Base-by-base conservation (phyloP, 1,284 basidiomycete genomes). In the Moniliella sp. region DNA sequence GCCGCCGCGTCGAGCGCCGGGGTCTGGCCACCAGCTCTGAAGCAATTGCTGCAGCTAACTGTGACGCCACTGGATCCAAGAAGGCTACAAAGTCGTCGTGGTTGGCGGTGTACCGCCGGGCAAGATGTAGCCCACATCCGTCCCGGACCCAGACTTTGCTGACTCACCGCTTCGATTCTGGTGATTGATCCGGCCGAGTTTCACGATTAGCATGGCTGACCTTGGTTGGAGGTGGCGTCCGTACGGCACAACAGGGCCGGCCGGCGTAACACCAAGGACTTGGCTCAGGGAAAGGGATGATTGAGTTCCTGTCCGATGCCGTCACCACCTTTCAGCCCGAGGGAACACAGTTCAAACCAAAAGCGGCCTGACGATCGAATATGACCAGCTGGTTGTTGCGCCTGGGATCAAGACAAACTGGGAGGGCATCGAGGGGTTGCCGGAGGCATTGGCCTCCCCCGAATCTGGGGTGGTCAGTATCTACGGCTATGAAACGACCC, bases 161-260 rank as follows among this genome's bases (percentile, higher is more conserved):
- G 16, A 30, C 42, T 30, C 12, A 12, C n/a, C 26, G 40, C 38
- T 35, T 41, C 50, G 42, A 46, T 56, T 29, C 48, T 48, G 18
- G 35, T 56, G 31, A 39, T 54, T 13, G 50, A 56, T 31, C 43
- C 48, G 12, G 43, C 46, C 21, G 31, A 43, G 15, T 46, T 31
- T 30, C 52, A 56, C 34, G 36, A 56, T 44, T 56, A 56, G 29
- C 52, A 56, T 35, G 50, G 50, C 4, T 50, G 52, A 41, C 82
- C 80, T 84, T 91, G 86, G 2, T 71, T 93, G 14, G 84, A 86
- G 25, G 86, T 82, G 15, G 69, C 79, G 15, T 88, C 86, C 21
- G 68, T 94, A 14, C 63, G 63, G 27, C 37, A 57, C 38, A 73
- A 75, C 50, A 60, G 69, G 31, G 75, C 78, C 43, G 77, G 79